These are phyloP conservation scores for Fusarium albidum DNA, from an alignment of 2,329 filamentous ascomycete genomes.

Conservation along the genomic window DNA sequence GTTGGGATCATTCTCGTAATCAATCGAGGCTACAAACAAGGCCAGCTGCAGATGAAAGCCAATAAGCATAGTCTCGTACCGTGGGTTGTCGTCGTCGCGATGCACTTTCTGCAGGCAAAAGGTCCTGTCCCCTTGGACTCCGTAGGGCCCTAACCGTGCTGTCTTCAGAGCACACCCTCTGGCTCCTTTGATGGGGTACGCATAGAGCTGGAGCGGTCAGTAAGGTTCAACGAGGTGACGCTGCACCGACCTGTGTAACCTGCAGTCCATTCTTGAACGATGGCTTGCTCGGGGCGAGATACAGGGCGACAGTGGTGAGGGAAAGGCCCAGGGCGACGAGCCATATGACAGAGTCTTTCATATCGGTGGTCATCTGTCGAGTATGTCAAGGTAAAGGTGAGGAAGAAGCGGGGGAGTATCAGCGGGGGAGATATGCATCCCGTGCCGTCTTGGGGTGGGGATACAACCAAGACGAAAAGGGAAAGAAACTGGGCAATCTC, in stretches of 20 bases:
- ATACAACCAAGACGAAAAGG: no score
- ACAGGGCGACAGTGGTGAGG: not conserved
- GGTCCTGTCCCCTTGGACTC: conserved; percentile 33
- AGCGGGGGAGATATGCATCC: no score
- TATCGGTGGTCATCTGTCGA: not conserved
- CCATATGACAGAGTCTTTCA: not conserved
- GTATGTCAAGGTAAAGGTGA: no score
- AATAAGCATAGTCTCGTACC: conserved; percentile 34
- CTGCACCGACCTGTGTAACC: conserved; percentile 23
- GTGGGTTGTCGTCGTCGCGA: not conserved
- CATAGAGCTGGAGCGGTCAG: conserved; percentile 27
- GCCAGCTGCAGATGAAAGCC: conserved; percentile 33
- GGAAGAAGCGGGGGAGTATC: no score
- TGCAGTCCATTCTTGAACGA: conserved; percentile 9
- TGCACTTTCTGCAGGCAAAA: conserved; percentile 34
- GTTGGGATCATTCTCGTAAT: conserved; percentile 5
- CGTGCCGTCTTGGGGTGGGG: no score
- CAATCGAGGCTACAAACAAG: conserved; percentile 19
- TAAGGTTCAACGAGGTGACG: rapidly evolving
- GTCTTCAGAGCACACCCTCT: conserved; percentile 23
- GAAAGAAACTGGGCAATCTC: no score
- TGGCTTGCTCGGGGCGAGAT: not conserved
- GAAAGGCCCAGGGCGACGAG: conserved; percentile 2
- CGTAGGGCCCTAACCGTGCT: conserved; percentile 24
- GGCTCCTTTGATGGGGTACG: conserved; percentile 35